Conservation (phyloP, 495 filamentous ascomycete genomes). For the Xylaria nigripes region DNA sequence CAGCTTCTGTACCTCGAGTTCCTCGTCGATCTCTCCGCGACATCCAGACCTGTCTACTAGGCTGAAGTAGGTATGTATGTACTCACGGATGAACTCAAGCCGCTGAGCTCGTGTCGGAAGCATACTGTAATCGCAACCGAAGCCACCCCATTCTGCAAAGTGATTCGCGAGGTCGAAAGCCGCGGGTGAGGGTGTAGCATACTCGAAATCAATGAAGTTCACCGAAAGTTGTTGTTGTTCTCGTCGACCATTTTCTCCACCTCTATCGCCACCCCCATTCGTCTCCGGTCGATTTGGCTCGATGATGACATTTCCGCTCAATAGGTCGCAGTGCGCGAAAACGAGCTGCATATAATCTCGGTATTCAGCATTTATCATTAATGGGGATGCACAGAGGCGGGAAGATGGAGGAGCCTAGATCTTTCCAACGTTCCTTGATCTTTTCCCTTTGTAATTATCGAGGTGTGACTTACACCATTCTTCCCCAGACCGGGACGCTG, state of each 20-base stretch:
- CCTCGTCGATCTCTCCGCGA: conserved; percentile 42
- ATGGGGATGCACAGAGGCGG: not conserved
- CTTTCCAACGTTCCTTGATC: not conserved
- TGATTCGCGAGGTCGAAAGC: conserved; percentile 99
- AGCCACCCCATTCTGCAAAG: conserved; percentile 97
- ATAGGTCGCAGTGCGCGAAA: conserved; percentile 90
- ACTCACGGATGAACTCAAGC: conserved; percentile 73
- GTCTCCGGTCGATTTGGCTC: conserved; percentile 22
- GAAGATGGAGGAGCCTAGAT: not conserved
- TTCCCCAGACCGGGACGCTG: conserved; percentile 63
- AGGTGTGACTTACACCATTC: conserved; percentile 50
- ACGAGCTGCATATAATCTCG: conserved; percentile 50
- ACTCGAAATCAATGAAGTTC: conserved; percentile 97
- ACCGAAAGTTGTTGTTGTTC: conserved; percentile 43
- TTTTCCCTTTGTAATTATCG: not conserved
- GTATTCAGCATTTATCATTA: conserved; percentile 15
- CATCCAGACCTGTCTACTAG: conserved; percentile 20
- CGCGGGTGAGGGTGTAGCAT: conserved; percentile 84
- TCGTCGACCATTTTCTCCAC: conserved; percentile 9
- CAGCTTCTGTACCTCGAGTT: conserved; percentile 52
- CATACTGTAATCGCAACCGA: conserved; percentile 82
- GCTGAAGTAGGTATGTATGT: conserved; percentile 56
- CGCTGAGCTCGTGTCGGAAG: conserved; percentile 74
- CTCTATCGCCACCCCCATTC: conserved; percentile 14
- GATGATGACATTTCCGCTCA: conserved; percentile 92